phyloP scores from a whole-genome alignment of 225 moss, liverwort and hornwort genomes.

The Pseudoscleropodium purum region DNA sequence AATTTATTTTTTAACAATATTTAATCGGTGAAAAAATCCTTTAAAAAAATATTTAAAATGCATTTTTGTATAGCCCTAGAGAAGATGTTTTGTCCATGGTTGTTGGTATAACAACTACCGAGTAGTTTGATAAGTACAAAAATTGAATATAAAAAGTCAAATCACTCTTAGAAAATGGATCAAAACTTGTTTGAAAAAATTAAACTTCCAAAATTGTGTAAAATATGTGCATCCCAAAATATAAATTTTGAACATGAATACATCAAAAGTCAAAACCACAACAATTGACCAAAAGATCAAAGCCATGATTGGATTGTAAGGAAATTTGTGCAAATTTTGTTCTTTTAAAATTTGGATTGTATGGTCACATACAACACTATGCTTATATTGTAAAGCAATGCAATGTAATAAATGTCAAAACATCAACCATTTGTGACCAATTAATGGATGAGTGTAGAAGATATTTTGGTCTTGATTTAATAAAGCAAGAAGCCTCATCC shows the following conservation, averaged over 20 bases:
- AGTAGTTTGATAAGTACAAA: not conserved
- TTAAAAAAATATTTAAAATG: fast-evolving
- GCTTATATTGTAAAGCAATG: not conserved
- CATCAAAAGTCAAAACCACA: not conserved
- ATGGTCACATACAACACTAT: not conserved
- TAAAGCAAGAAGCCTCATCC: not conserved
- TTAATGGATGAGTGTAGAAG: not conserved
- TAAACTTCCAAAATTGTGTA: not conserved
- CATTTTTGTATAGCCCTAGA: not conserved
- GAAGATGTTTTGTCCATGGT: not conserved
- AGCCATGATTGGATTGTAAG: not conserved
- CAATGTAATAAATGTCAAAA: not conserved
- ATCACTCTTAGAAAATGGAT: not conserved
- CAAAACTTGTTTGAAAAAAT: not conserved
- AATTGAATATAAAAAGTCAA: not conserved
- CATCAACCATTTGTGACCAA: not conserved
- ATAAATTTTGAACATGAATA: not conserved
- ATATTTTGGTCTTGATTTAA: not conserved
- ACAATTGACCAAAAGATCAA: not conserved
- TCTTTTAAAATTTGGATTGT: not conserved
- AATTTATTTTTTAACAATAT: not conserved
- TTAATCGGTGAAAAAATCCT: not conserved
- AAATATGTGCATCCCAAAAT: not conserved
- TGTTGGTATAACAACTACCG: not conserved
- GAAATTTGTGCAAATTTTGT: not conserved